Evolutionary conservation across 2,329 filamentous ascomycete genomes (phyloP).

Genomic region (Zasmidium angulare): DNA sequence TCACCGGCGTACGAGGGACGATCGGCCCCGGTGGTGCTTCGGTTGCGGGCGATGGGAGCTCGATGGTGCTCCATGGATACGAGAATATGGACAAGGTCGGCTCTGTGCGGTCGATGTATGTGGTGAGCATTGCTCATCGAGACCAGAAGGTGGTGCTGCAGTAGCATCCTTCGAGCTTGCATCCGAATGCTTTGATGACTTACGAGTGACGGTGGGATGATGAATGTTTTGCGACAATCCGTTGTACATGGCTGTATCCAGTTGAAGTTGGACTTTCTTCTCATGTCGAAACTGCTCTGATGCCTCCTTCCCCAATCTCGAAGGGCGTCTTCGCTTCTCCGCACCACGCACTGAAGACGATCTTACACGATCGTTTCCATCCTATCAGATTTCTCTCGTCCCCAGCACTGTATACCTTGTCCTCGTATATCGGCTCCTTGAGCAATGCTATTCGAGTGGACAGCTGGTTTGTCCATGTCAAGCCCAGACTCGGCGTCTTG

Average conservation of each 20-base stretch:
- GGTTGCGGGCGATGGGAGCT: slow-evolving; percentile 13
- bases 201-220: background rate
- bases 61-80: slow-evolving; percentile 19
- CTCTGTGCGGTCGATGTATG: slow-evolving; percentile 13
- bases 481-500: slow-evolving; percentile 83
- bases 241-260: too few species aligned
- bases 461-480: slow-evolving; percentile 90
- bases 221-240: background rate
- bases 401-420: slow-evolving; percentile 41
- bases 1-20: slow-evolving; percentile 28
- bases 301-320: slow-evolving; percentile 69
- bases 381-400: slow-evolving; percentile 49
- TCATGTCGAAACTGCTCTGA: slow-evolving; percentile 19
- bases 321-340: slow-evolving; percentile 65
- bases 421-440: slow-evolving; percentile 60
- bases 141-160: slow-evolving; percentile 4
- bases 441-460: slow-evolving; percentile 78
- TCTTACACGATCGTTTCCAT: slow-evolving; percentile 77
- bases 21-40: slow-evolving; percentile 18
- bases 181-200: background rate
- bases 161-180: background rate
- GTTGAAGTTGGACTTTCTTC: background rate
- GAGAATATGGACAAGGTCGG: slow-evolving; percentile 9
- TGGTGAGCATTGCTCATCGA: slow-evolving; percentile 7
- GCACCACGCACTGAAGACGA: slow-evolving; percentile 84